Evolutionary conservation across 106 monocot genomes (phyloP).

Genomic region (Dioscorea zingiberensis): DNA sequence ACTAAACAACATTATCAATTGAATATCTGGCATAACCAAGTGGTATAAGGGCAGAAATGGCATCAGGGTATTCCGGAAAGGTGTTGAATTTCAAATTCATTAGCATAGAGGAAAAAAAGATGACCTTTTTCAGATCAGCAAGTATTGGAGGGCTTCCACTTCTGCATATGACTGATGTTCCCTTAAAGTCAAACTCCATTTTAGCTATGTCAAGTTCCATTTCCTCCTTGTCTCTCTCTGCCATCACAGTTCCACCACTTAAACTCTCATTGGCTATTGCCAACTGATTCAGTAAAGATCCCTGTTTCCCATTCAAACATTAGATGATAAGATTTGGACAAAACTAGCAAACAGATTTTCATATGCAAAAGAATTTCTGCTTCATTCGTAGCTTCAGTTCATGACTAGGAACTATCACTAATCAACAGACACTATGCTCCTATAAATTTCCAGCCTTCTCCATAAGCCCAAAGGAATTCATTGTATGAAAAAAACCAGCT

Average conservation of each 20-base stretch:
- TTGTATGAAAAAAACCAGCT: no score
- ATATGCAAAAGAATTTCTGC: no score
- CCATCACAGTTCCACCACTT: conserved; percentile 61
- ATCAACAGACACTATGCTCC: no score
- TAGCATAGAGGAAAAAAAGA: background rate
- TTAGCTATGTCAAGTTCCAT: conserved; percentile 74
- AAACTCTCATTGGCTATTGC: conserved; percentile 69
- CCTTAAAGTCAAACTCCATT: conserved; percentile 75
- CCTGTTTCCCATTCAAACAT: conserved; percentile 22
- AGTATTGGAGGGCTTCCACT: conserved; percentile 71
- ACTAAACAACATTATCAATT: no score
- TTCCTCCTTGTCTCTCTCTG: conserved; percentile 73
- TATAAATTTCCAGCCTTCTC: no score
- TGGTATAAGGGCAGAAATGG: no score
- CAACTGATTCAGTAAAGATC: conserved; percentile 61
- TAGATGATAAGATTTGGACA: background rate
- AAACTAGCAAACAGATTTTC: background rate
- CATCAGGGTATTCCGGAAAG: no score
- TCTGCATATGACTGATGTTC: conserved; percentile 72
- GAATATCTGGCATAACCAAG: no score
- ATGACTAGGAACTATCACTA: no score
- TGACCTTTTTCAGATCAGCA: conserved; percentile 68
- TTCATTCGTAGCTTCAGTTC: no score
- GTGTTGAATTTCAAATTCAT: no score
- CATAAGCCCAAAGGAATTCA: no score